These are phyloP conservation scores for Exidia glandulosa DNA, from an alignment of 768 basidiomycete genomes.

Conservation along the genomic window DNA sequence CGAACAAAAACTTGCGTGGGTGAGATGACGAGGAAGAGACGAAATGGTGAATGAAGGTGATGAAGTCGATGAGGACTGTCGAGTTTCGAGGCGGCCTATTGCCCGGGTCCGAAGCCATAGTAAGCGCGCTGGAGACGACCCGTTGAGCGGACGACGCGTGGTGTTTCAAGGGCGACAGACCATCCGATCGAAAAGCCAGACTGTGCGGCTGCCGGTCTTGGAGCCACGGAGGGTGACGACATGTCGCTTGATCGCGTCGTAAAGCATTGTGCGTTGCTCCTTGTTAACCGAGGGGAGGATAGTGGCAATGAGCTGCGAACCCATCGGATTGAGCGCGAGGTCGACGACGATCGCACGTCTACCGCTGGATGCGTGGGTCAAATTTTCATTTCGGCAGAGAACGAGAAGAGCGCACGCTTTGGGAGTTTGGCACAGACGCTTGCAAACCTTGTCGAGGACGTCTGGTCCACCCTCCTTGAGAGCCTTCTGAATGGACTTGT, in stretches of 20 bases:
- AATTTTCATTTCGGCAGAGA: background rate
- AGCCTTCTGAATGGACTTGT: conserved; percentile 78
- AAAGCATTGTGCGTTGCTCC: conserved; percentile 70
- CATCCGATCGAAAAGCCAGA: conserved; percentile 78
- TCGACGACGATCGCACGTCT: conserved; percentile 82
- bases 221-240: conserved; percentile 85
- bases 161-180: conserved; percentile 16
- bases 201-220: conserved; percentile 85
- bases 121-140: conserved; percentile 41
- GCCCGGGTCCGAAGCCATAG: conserved; percentile 31
- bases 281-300: conserved; percentile 76
- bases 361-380: too few species aligned
- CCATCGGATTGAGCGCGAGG: conserved; percentile 70
- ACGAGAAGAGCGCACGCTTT: conserved; percentile 44
- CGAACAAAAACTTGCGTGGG: too few species aligned
- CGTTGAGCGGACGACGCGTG: conserved; percentile 6
- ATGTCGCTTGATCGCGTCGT: conserved; percentile 78
- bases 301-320: conserved; percentile 76
- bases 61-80: background rate
- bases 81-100: background rate
- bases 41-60: background rate
- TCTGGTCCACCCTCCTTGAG: conserved; percentile 76
- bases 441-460: conserved; percentile 60
- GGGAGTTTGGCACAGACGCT: conserved; percentile 77
- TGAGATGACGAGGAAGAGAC: background rate